A percentile compares a stretch with the other conserved stretches of the same genome.
These are phyloP conservation scores for Globisporangium uncinulatum DNA, from an alignment of 352 stramenopile genomes.

Conservation along the genomic window DNA sequence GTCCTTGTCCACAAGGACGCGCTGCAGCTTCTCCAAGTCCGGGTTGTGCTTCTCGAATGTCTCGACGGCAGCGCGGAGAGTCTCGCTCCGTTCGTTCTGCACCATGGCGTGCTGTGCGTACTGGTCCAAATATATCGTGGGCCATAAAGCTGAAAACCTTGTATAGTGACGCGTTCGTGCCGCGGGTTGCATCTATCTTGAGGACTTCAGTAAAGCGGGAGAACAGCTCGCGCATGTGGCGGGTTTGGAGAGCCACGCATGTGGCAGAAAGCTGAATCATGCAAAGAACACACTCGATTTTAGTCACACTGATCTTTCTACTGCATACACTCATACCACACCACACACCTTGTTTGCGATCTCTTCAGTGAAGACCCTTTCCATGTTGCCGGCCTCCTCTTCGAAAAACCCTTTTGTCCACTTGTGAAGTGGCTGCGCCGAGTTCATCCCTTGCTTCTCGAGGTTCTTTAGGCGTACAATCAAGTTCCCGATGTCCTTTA, in stretches of 20 bases:
- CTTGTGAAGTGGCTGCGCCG: not conserved
- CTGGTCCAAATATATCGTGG: slow-evolving; percentile 1
- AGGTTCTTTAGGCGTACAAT: not conserved
- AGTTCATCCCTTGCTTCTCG: not conserved
- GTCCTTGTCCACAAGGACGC: slow-evolving; percentile 24
- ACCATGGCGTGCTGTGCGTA: slow-evolving; percentile 18
- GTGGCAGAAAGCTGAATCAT: not conserved
- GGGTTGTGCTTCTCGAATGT: slow-evolving; percentile 21
- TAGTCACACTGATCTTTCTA: too few species aligned
- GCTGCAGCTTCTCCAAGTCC: slow-evolving; percentile 10
- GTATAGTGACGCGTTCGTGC: not conserved
- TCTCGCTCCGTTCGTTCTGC: slow-evolving; percentile 13
- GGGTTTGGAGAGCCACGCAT: not conserved
- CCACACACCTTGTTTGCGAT: not conserved
- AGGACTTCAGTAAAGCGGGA: not conserved
- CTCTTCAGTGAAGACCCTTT: not conserved
- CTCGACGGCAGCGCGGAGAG: slow-evolving; percentile 11
- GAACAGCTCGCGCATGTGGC: not conserved
- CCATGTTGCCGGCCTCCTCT: not conserved
- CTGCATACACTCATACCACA: too few species aligned
- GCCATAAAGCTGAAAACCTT: not conserved
- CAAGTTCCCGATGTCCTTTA: not conserved
- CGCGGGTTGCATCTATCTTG: not conserved
- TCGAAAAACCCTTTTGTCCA: not conserved
- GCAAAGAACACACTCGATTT: not conserved